Percentiles rank a stretch among this genome's conserved stretches.
These are phyloP conservation scores for Botrytis fabae DNA, from an alignment of 2,329 filamentous ascomycete species.

Conservation along the genomic window DNA sequence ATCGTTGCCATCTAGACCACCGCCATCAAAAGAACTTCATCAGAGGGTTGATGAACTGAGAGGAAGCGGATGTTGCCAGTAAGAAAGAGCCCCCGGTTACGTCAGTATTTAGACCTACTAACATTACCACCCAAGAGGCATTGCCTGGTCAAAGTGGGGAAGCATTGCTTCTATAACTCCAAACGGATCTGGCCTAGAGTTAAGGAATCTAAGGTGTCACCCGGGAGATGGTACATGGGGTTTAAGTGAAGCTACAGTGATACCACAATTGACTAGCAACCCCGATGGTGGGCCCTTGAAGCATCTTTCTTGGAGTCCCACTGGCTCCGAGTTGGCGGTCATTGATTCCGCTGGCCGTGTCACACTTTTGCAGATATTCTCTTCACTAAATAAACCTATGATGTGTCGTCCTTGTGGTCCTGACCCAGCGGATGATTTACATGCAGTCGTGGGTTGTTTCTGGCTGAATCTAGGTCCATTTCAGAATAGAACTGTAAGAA, in stretches of 20 bases:
- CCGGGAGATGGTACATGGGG: conserved; percentile 72
- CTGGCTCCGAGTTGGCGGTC: conserved; percentile 77
- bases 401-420: conserved; percentile 60
- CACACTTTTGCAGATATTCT: conserved; percentile 69
- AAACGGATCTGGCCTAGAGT: conserved; percentile 68
- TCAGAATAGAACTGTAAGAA: conserved; percentile 36
- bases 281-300: conserved; percentile 66
- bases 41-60: conserved; percentile 76
- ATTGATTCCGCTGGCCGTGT: conserved; percentile 79
- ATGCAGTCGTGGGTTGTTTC: conserved; percentile 77
- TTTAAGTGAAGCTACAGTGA: conserved; percentile 68
- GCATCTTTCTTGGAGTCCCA: conserved; percentile 78
- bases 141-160: conserved; percentile 86
- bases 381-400: conserved; percentile 71
- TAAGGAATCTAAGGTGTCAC: conserved; percentile 71
- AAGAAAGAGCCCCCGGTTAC: conserved; percentile 45
- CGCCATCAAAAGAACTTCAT: conserved; percentile 62
- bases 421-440: conserved; percentile 73
- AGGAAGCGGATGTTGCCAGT: conserved; percentile 78
- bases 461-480: conserved; percentile 62
- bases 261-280: conserved; percentile 61
- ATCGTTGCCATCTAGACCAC: conserved; percentile 52
- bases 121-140: conserved; percentile 54
- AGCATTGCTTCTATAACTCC: conserved; percentile 79
- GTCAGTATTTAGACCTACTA: neutral